Base-by-base conservation (phyloP, 495 filamentous ascomycete species). In the Durotheca rogersii region DNA sequence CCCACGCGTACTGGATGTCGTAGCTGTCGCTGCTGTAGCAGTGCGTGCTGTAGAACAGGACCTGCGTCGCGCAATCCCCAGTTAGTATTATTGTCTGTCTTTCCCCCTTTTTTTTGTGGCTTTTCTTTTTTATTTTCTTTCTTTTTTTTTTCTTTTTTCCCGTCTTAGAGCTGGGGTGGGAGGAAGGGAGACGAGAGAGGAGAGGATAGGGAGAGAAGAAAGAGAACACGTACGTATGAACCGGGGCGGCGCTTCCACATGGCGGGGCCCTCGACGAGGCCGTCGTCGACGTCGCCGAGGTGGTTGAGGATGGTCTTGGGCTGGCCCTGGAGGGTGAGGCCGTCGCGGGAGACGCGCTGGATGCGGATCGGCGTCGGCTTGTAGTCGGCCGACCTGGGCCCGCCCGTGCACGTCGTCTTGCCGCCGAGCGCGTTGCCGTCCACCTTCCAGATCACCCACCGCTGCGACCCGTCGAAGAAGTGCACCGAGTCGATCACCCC, bases 381-480 rank as follows among this genome's bases (percentile, higher is more conserved):
- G 49, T 1, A 72, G 73, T 33, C 76, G 41, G 6, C 30, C 10
- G 18, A n/a, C 4, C 10, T 35, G 1, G 29, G 20, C 2, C 36
- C 11, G 1, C 37, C 46, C 2, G 46, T 41, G 6, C 46, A 49
- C 7, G 46, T 49, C 2, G 46, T 49, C 29, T 41, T 74, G 41
- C 78, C 61, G 32, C 78, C 75, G 27, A 80, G 56, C 41, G 65
- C 72, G 53, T 77, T 82, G 33, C 80, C 80, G 62, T 83, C 75
- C 7, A 83, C 70, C 51, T 82, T 82, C 69, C 74, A 82, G 1
- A 76, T 57, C 7, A 82, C 70, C 58, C 80, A 82, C 4, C 73
- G 68, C 2, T 67, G 62, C 12, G 72, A 70, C 41, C 77, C 77
- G 14, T 82, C 78, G 23, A 55, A 47, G 56, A 79, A 83, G 1